A percentile compares a stretch with the other conserved stretches of the same genome.
phyloP scores from a whole-genome alignment of 1,139 yeast genomes.

The Debaryomycetaceae sp. region DNA sequence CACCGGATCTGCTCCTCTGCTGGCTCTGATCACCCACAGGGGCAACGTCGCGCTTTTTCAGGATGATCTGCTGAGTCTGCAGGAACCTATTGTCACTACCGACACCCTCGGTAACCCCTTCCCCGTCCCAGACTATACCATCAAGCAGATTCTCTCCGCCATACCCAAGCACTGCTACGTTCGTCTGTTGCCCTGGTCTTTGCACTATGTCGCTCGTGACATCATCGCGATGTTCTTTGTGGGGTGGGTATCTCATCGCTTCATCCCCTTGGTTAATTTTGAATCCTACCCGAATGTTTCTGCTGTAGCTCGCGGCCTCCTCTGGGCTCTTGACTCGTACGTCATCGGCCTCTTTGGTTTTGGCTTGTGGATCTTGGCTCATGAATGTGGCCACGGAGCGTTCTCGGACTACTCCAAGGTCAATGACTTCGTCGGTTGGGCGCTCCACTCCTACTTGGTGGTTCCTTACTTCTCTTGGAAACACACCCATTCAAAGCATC shows the following conservation, averaged over 20 bases:
- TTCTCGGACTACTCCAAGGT: constrained; percentile 45
- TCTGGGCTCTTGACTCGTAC: constrained; percentile 45
- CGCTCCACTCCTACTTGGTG: constrained; percentile 43
- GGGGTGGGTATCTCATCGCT: constrained; percentile 35
- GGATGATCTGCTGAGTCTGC: constrained; percentile 6
- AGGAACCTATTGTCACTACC: constrained; percentile 24
- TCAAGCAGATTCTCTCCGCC: constrained; percentile 48
- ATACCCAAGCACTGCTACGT: constrained; percentile 57
- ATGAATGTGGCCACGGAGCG: constrained; percentile 60
- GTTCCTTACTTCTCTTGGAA: constrained; percentile 61
- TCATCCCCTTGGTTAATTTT: constrained; percentile 35
- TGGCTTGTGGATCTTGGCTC: constrained; percentile 55
- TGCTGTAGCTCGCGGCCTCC: constrained; percentile 32
- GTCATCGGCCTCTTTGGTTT: constrained; percentile 37
- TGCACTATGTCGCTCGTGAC: constrained; percentile 51
- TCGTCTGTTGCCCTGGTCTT: constrained; percentile 36
- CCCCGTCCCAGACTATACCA: constrained; percentile 51
- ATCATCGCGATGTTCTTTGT: constrained; percentile 30
- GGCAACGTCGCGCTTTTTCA: constrained; percentile 22
- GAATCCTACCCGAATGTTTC: constrained; percentile 23
- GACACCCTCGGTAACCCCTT: constrained; percentile 49
- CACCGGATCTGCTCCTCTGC: not conserved
- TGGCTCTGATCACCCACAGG: constrained; percentile 9
- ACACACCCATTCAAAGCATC: constrained; percentile 50
- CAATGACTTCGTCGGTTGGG: constrained; percentile 51